A percentile compares a stretch with the other conserved stretches of the same genome.
Evolutionary conservation across 2,329 filamentous ascomycete genomes (phyloP).

Genomic region (Dichotomopilus funicola): DNA sequence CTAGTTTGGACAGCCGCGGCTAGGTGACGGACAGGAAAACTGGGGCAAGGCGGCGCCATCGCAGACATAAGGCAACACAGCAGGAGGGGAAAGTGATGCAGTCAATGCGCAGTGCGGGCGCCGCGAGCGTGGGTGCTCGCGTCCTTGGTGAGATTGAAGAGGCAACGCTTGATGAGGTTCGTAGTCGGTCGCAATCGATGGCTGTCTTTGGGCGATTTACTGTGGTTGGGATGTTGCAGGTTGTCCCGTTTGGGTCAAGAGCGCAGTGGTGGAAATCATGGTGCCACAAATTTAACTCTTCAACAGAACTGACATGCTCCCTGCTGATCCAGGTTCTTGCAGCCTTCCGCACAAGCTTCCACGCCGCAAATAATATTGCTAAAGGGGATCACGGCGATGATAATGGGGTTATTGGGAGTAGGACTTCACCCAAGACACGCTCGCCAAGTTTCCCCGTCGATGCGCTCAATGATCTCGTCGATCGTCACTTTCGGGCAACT

Average conservation of each 20-base stretch:
- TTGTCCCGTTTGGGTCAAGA: not conserved
- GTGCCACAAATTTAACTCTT: not conserved
- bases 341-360: constrained; percentile 23
- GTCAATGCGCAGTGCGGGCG: constrained; percentile 32
- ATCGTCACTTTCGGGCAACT: constrained; percentile 42
- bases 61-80: not conserved
- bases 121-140: constrained; percentile 40
- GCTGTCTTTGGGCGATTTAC: too few species aligned
- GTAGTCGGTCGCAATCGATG: not conserved
- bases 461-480: constrained; percentile 41
- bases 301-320: not conserved
- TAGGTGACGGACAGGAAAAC: constrained; percentile 48
- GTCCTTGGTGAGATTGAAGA: constrained; percentile 51
- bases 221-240: not conserved
- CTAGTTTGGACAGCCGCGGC: constrained; percentile 43
- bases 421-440: not conserved
- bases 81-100: constrained; percentile 30
- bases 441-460: constrained; percentile 34
- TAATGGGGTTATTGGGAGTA: constrained; percentile 10
- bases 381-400: not conserved
- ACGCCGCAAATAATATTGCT: constrained; percentile 10
- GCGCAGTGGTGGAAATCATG: constrained; percentile 2
- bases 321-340: constrained; percentile 22
- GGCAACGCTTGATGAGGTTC: constrained; percentile 53
- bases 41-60: constrained; percentile 54